Conservation (phyloP, 768 basidiomycete genomes). For the Postia placenta region DNA sequence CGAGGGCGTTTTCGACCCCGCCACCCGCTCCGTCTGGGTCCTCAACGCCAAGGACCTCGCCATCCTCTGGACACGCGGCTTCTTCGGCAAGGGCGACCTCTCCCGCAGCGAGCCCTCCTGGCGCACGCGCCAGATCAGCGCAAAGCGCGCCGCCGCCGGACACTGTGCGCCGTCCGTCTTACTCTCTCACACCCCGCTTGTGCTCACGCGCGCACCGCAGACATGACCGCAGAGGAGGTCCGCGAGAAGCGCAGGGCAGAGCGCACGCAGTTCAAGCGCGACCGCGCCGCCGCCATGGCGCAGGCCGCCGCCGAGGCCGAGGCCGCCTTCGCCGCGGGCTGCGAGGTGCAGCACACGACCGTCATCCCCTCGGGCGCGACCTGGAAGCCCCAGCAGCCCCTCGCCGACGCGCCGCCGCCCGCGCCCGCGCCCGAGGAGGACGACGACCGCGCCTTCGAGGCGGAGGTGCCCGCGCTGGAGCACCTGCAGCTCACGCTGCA, state of each 20-base stretch:
- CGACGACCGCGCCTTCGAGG: conserved; percentile 30
- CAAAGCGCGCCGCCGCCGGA: conserved; percentile 49
- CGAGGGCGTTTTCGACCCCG: conserved; percentile 68
- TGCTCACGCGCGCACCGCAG: conserved; percentile 9
- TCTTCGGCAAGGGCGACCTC: conserved; percentile 96
- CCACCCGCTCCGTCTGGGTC: conserved; percentile 89
- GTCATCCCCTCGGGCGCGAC: conserved; percentile 77
- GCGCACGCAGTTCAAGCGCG: conserved; percentile 88
- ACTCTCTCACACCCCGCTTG: no score
- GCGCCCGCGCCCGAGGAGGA: conserved; percentile 21
- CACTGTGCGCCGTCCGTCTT: conserved; percentile 29
- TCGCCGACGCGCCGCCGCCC: conserved; percentile 16
- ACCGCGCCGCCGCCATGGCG: conserved; percentile 85
- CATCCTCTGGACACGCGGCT: conserved; percentile 82
- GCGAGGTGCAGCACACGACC: conserved; percentile 52
- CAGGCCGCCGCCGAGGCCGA: conserved; percentile 78
- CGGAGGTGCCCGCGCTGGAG: conserved; percentile 69
- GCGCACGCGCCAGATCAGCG: conserved; percentile 75
- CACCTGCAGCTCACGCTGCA: conserved; percentile 86
- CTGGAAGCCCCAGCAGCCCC: conserved; percentile 52
- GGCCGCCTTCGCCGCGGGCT: conserved; percentile 65
- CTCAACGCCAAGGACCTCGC: conserved; percentile 53
- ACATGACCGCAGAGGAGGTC: conserved; percentile 83
- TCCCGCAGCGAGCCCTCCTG: conserved; percentile 95
- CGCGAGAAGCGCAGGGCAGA: conserved; percentile 84